Conservation (phyloP, 2,329 filamentous ascomycete species). For the Claviceps purpurea region DNA sequence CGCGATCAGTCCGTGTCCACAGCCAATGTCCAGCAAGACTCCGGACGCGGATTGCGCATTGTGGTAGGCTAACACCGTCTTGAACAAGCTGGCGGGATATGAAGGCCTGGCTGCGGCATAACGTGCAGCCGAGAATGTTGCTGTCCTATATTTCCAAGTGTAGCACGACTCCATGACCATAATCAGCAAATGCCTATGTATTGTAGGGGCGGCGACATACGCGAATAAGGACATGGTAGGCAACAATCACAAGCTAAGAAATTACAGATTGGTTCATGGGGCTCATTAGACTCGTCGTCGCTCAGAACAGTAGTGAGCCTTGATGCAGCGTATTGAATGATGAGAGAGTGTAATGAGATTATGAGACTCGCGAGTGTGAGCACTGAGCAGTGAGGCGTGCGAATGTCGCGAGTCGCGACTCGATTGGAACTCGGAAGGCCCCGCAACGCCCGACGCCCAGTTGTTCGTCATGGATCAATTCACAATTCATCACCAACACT, state of each 20-base stretch:
- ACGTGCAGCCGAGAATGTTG: conserved; percentile 39
- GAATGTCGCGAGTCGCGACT: neutral
- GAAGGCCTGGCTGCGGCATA: conserved; percentile 48
- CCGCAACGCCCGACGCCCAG: neutral
- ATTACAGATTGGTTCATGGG: neutral
- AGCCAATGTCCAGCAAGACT: conserved; percentile 45
- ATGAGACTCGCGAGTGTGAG: too few species aligned
- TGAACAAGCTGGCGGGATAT: conserved; percentile 43
- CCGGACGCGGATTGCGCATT: conserved; percentile 18
- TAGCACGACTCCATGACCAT: neutral
- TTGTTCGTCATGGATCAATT: neutral
- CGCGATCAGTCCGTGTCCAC: conserved; percentile 46
- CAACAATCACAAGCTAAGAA: neutral
- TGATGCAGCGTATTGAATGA: too few species aligned
- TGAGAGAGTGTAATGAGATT: too few species aligned
- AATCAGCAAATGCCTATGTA: too few species aligned
- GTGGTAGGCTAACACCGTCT: conserved; percentile 41
- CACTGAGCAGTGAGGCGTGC: too few species aligned
- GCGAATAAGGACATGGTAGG: conserved; percentile 33
- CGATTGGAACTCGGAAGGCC: neutral
- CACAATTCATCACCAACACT: neutral
- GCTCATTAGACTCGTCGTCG: neutral
- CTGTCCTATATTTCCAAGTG: conserved; percentile 26
- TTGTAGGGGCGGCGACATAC: conserved; percentile 16
- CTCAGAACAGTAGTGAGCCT: neutral